phyloP scores from a whole-genome alignment of 805 yeast species.

The Candida anglica region DNA sequence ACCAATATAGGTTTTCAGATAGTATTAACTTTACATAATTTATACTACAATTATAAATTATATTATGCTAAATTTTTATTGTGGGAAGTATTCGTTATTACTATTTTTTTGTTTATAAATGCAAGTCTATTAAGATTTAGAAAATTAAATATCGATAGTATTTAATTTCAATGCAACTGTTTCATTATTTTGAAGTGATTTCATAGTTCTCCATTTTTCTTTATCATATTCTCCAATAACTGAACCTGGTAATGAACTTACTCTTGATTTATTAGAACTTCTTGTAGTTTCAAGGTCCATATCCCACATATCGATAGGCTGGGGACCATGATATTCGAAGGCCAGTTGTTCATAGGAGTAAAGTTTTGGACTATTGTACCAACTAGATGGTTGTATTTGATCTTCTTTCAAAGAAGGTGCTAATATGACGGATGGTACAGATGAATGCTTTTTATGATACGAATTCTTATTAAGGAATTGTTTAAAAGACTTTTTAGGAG shows the following conservation, averaged over 20 bases:
- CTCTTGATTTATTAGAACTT: constrained; percentile 35
- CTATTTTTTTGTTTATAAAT: too few relatives aligned
- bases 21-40: too few relatives aligned
- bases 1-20: too few relatives aligned
- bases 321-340: neutral
- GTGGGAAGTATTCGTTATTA: too few relatives aligned
- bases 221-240: constrained; percentile 62
- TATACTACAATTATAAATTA: too few relatives aligned
- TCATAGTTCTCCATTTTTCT: constrained; percentile 61
- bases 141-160: too few relatives aligned
- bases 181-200: constrained; percentile 28
- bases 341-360: neutral
- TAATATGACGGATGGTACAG: constrained; percentile 7
- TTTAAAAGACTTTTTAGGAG: constrained; percentile 28
- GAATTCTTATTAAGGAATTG: constrained; percentile 9
- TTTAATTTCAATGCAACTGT: too few relatives aligned
- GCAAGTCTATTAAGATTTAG: too few relatives aligned
- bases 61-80: too few relatives aligned
- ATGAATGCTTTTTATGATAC: constrained; percentile 10
- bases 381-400: constrained; percentile 1
- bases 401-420: constrained; percentile 1
- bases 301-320: constrained; percentile 21
- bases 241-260: constrained; percentile 48
- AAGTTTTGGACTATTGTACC: constrained; percentile 1
- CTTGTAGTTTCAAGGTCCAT: constrained; percentile 25